Percentiles rank a stretch among this genome's conserved stretches.
Evolutionary conservation across 2,329 filamentous ascomycete species (phyloP).

Genomic region (Coniosporium tulheliwenetii): DNA sequence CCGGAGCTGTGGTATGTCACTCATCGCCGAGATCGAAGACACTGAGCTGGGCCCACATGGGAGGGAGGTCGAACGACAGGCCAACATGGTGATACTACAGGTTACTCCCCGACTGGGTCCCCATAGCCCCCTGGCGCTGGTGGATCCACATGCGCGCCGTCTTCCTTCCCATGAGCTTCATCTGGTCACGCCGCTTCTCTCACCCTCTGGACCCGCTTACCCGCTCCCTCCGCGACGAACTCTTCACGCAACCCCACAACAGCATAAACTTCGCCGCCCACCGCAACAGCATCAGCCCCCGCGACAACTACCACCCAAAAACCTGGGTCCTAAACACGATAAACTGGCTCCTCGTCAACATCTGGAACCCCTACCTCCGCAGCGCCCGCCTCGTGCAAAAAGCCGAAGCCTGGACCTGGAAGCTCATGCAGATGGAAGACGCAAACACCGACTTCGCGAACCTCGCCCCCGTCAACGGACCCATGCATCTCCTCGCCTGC

Average conservation of each 20-base stretch:
- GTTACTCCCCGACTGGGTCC: slow-evolving; percentile 78
- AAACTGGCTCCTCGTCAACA: slow-evolving; percentile 63
- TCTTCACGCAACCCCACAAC: slow-evolving; percentile 66
- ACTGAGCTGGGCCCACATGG: slow-evolving; percentile 13
- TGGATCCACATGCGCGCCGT: slow-evolving; percentile 98
- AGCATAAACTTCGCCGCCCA: slow-evolving; percentile 63
- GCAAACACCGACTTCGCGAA: slow-evolving; percentile 79
- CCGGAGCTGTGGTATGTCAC: slow-evolving; percentile 65
- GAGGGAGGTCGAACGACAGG: slow-evolving; percentile 8
- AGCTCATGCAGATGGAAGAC: slow-evolving; percentile 80
- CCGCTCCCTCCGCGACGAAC: slow-evolving; percentile 57
- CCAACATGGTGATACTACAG: slow-evolving; percentile 17
- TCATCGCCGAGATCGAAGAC: neutral
- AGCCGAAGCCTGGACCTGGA: slow-evolving; percentile 69
- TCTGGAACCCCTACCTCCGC: slow-evolving; percentile 70
- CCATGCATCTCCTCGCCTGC: slow-evolving; percentile 79
- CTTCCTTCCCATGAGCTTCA: slow-evolving; percentile 80
- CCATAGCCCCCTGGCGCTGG: slow-evolving; percentile 84
- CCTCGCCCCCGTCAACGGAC: slow-evolving; percentile 75
- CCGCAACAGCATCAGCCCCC: slow-evolving; percentile 64
- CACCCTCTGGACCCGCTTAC: slow-evolving; percentile 63
- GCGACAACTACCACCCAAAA: slow-evolving; percentile 90
- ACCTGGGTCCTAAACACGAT: slow-evolving; percentile 62
- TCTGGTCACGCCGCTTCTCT: slow-evolving; percentile 72
- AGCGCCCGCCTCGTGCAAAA: slow-evolving; percentile 46